A percentile compares a stretch with the other conserved stretches of the same genome.
Evolutionary conservation across 768 basidiomycete species (phyloP).

Genomic region (Pulveroboletus sp.): DNA sequence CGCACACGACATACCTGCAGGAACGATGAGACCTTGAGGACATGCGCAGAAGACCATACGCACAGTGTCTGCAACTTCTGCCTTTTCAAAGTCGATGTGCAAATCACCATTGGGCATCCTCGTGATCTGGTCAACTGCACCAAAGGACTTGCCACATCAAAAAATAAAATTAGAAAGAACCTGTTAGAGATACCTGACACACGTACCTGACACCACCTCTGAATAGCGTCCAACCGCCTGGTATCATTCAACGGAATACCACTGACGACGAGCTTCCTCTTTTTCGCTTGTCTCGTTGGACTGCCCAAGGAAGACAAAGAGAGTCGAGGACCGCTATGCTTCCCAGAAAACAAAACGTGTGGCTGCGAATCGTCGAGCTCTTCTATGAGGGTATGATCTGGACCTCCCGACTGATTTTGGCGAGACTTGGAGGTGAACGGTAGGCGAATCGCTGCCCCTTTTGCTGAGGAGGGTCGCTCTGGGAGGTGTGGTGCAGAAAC

Average conservation of each 20-base stretch:
- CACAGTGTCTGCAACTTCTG: constrained; percentile 79
- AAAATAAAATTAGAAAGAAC: constrained; percentile 4
- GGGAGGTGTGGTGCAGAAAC: constrained; percentile 37
- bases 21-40: constrained; percentile 5
- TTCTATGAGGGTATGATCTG: constrained; percentile 24
- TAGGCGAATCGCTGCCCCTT: constrained; percentile 28
- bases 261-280: constrained; percentile 64
- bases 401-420: constrained; percentile 7
- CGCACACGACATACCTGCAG: constrained; percentile 71
- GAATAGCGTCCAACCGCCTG: constrained; percentile 60
- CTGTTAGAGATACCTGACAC: not conserved
- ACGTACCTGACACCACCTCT: constrained; percentile 72
- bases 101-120: constrained; percentile 74
- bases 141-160: constrained; percentile 52
- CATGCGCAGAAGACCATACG: constrained; percentile 19
- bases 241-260: constrained; percentile 60
- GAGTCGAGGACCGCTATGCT: constrained; percentile 19
- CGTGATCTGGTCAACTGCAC: constrained; percentile 67
- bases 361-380: constrained; percentile 26
- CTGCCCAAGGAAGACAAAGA: constrained; percentile 33
- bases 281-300: constrained; percentile 42
- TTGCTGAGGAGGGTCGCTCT: constrained; percentile 33
- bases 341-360: constrained; percentile 28
- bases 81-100: constrained; percentile 67
- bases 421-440: constrained; percentile 27